Evolutionary conservation across 305 asterid species (phyloP).

Genomic region (Rubia occidens): DNA sequence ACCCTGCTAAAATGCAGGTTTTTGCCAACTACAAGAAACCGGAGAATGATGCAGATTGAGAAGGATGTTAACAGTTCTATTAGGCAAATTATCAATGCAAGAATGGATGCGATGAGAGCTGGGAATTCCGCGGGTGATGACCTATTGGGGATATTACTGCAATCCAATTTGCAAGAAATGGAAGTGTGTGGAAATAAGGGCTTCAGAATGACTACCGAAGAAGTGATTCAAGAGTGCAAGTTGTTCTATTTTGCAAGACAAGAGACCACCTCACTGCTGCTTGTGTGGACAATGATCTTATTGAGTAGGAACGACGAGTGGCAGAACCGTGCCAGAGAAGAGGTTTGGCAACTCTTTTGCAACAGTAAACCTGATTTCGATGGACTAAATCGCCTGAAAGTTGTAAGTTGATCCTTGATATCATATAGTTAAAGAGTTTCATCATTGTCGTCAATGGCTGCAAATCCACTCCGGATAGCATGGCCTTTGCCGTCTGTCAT

Average conservation of each 20-base stretch:
- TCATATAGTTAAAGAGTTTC: background rate
- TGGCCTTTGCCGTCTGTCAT: no score
- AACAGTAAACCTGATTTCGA: slow-evolving; percentile 16
- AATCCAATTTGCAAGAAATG: slow-evolving; percentile 38
- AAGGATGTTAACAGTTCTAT: slow-evolving; percentile 29
- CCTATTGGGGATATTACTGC: slow-evolving; percentile 36
- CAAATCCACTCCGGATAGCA: no score
- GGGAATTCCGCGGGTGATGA: slow-evolving; percentile 33
- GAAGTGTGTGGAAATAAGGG: background rate
- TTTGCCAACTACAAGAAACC: slow-evolving; percentile 16
- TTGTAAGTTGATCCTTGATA: background rate
- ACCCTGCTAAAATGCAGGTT: background rate
- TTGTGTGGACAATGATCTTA: slow-evolving; percentile 11
- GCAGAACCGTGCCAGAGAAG: slow-evolving; percentile 4
- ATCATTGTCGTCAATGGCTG: no score
- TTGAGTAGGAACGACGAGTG: slow-evolving; percentile 1
- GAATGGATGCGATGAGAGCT: slow-evolving; percentile 29
- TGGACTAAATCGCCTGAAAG: slow-evolving; percentile 5
- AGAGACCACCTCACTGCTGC: slow-evolving; percentile 6
- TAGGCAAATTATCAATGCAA: slow-evolving; percentile 27
- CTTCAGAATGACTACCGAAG: background rate
- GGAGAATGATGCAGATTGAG: slow-evolving; percentile 33
- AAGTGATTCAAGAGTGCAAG: slow-evolving; percentile 8
- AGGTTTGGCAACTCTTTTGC: slow-evolving; percentile 1
- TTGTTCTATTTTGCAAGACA: slow-evolving; percentile 2